Base-by-base conservation (phyloP, 2,329 filamentous ascomycete species). In the Ophiosphaerella narmari region DNA sequence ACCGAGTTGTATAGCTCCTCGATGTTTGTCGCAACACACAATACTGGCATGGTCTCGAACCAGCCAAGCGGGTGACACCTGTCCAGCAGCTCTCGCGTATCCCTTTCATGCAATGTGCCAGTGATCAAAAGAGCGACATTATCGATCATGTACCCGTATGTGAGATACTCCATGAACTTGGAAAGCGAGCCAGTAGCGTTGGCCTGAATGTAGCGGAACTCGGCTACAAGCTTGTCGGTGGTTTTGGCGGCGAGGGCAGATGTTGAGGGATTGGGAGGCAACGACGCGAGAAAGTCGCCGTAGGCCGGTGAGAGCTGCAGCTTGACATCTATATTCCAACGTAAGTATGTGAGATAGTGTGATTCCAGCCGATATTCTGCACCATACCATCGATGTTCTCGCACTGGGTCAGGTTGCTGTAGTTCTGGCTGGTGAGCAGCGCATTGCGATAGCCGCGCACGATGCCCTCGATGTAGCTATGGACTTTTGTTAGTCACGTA, bases 131-230 rank as follows among this genome's bases (percentile, higher is more conserved):
- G 87, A 34, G 95, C 94, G 45, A 99, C 91, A 68, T 99, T 99
- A 78, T 99, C 94, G 76, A 99, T 99, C 94, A 99, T 99, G 82
- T 99, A 99, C 55, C 92, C 93, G 74, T 99, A 99, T 1, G 94
- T 99, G 54, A 99, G 81, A 76, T 96, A 99, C 75, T 97, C 91
- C 85, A 99, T 91, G 75, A 99, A 99, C 72, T 90, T 91, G 56
- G 92, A 88, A 33, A 97, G 85, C 1, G 91, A 90, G 13, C 94
- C 94, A 2, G 90, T 90, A 24, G 93, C 90, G 71, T 99, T 96
- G 55, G 92, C 91, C 63, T 95, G 90, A 39, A 99, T 83, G 74
- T 99, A 99, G 71, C 91, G 88, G 75, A 99, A 99, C 75, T 99
- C 94, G 60, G 92, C 88, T 59, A 99, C 93, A 59, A 99, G 87